Evolutionary conservation across 176 grass and related monocot genomes (phyloP), one percentile per base, ranked within the genome.

Genomic region (Rhynchospora tenuis): DNA sequence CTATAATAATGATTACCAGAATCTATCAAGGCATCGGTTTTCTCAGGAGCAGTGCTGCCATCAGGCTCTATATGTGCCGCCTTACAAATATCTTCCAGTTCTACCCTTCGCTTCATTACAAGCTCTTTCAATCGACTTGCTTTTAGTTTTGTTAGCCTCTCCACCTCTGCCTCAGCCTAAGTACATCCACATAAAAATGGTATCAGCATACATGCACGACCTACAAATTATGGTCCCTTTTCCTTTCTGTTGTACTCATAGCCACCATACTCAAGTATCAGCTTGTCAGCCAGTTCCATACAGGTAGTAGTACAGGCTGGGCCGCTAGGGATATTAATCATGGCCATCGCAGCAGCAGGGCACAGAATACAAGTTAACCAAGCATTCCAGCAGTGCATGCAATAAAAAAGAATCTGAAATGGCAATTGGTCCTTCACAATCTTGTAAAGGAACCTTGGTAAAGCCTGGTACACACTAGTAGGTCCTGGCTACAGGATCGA

Each of bases 1-100:
- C 22, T 60, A 73, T 26, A 86, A 87, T 59, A 78, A 75, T 51
- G 24, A 81, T 7, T 72, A 99, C 96, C 91, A 78, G 93, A 93
- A 81, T 99, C 93, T 11, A 95, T 93, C 86, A 99, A 78, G 50
- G 89, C 91, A 83, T 90, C 87, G 28, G 85, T 93, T 90, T 95
- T 90, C 72, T 95, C 91, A 64, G 96, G 86, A 23, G 88, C 75
- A 16, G 96, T 95, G 81, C 84, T 99, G 70, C 83, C 47, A 82
- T 99, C 96, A 87, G 96, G 96, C 74, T 99, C 89, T 22, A 92
- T 92, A 62, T 99, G 96, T 60, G 91, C 89, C 54, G 84, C 88
- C 85, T 84, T 91, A 79, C 93, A 99, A 64, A 93, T 95, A 77
- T 95, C 96, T 89, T 99, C 93, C 69, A 95, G 77, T 86, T 99